phyloP scores from a whole-genome alignment of 371 early-diverging fungal genomes.

The Lichtheimia corymbifera region DNA sequence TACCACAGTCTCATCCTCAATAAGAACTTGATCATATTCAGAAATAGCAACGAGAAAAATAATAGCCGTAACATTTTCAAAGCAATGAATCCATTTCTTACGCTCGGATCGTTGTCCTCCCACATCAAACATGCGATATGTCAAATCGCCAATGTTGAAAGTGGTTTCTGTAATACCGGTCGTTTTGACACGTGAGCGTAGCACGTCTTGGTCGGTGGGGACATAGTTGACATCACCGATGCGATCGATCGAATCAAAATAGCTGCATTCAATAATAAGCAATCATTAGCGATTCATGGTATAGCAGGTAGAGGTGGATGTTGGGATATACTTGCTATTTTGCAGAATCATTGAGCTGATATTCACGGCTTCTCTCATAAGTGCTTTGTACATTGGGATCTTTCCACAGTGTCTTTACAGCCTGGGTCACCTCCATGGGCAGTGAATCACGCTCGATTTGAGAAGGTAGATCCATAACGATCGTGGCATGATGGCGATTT shows the following conservation, averaged over 20 bases:
- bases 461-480: slow-evolving; percentile 75
- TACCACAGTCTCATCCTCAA: slow-evolving; percentile 93
- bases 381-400: slow-evolving; percentile 84
- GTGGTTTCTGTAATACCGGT: slow-evolving; percentile 89
- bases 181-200: slow-evolving; percentile 86
- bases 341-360: slow-evolving; percentile 94
- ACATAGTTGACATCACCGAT: slow-evolving; percentile 79
- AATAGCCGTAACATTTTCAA: slow-evolving; percentile 95
- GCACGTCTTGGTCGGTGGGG: slow-evolving; percentile 90
- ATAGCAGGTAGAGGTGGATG: background rate
- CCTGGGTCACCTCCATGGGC: slow-evolving; percentile 75
- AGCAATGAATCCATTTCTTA: slow-evolving; percentile 96
- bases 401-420: slow-evolving; percentile 80
- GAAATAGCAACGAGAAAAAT: slow-evolving; percentile 93
- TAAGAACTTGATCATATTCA: slow-evolving; percentile 95
- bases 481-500: slow-evolving; percentile 63
- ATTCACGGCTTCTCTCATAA: slow-evolving; percentile 83
- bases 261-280: slow-evolving; percentile 52
- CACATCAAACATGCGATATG: slow-evolving; percentile 93
- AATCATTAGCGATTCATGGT: background rate
- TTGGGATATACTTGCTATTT: slow-evolving; percentile 68
- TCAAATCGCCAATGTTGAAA: slow-evolving; percentile 83
- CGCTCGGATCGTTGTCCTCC: slow-evolving; percentile 93
- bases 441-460: slow-evolving; percentile 85
- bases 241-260: slow-evolving; percentile 92